Percentiles rank a stretch among this genome's conserved stretches.
Conservation (phyloP, 768 basidiomycete genomes). For the Boletus rufocinnamomeus region DNA sequence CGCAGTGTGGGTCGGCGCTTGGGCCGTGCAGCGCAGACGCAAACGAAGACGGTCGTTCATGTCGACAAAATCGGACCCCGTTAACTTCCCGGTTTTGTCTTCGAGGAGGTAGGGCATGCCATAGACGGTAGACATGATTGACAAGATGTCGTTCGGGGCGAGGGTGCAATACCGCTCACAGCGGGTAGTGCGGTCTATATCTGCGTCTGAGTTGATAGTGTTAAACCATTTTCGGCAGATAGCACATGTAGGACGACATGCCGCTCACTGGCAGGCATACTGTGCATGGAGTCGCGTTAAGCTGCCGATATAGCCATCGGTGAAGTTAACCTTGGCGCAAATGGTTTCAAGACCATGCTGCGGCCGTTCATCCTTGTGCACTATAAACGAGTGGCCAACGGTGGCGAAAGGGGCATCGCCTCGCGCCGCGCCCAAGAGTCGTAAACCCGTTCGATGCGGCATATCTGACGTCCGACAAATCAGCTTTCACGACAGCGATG, state of each 20-base stretch:
- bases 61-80: constrained; percentile 61
- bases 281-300: constrained; percentile 17
- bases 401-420: constrained; percentile 22
- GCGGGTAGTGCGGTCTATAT: constrained; percentile 24
- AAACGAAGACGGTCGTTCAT: constrained; percentile 61
- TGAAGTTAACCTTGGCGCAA: constrained; percentile 18
- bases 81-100: constrained; percentile 56
- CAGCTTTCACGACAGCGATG: constrained; percentile 24
- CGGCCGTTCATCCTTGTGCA: constrained; percentile 15
- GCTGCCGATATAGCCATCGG: constrained; percentile 24
- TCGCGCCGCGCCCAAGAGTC: constrained; percentile 21
- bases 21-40: constrained; percentile 48
- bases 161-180: constrained; percentile 1
- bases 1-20: constrained; percentile 42
- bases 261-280: constrained; percentile 18
- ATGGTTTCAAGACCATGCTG: constrained; percentile 21
- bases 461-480: constrained; percentile 11
- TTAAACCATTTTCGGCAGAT: constrained; percentile 28
- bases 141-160: neutral
- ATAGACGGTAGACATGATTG: constrained; percentile 42
- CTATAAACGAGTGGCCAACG: constrained; percentile 14
- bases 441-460: constrained; percentile 12
- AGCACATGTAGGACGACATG: constrained; percentile 20
- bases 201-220: constrained; percentile 13
- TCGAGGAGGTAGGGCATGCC: constrained; percentile 65